phyloP scores from a whole-genome alignment of 2,329 filamentous ascomycete species.

The Cordyceps militaris region DNA sequence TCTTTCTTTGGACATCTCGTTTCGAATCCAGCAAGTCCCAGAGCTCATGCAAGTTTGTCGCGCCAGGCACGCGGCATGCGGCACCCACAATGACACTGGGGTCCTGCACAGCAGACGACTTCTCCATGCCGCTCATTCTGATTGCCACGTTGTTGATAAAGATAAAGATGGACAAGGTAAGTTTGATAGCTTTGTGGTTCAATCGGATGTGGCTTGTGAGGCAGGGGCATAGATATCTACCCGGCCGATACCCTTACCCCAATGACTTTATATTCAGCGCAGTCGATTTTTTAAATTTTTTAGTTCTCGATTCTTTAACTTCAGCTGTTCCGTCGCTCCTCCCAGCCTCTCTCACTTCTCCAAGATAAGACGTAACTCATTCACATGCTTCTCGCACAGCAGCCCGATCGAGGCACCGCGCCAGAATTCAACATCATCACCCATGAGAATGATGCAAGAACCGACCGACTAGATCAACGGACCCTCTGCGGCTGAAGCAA shows the following conservation, averaged over 20 bases:
- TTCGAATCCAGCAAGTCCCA: slow-evolving; percentile 25
- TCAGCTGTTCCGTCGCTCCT: too few relatives aligned
- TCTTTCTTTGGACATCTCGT: slow-evolving; percentile 28
- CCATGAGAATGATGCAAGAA: not conserved
- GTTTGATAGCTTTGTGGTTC: not conserved
- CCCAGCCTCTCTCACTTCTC: too few relatives aligned
- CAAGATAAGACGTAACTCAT: not conserved
- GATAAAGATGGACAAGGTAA: not conserved
- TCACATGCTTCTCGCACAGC: not conserved
- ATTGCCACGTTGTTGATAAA: not conserved
- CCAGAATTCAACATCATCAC: not conserved
- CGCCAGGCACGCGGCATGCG: slow-evolving; percentile 24
- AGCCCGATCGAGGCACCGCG: not conserved
- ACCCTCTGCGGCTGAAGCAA: slow-evolving; percentile 1
- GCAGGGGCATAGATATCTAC: not conserved
- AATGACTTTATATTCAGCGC: not conserved
- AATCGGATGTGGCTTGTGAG: not conserved
- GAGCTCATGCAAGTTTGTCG: slow-evolving; percentile 21
- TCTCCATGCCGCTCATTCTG: not conserved
- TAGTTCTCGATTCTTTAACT: not conserved
- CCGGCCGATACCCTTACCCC: not conserved
- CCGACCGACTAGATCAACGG: not conserved
- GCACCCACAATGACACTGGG: slow-evolving; percentile 28
- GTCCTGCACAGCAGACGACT: slow-evolving; percentile 15
- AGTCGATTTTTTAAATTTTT: not conserved